A percentile compares a stretch with the other conserved stretches of the same genome.
Evolutionary conservation across 306 rosid genomes (phyloP).

Genomic region (Begonia peltatifolia): DNA sequence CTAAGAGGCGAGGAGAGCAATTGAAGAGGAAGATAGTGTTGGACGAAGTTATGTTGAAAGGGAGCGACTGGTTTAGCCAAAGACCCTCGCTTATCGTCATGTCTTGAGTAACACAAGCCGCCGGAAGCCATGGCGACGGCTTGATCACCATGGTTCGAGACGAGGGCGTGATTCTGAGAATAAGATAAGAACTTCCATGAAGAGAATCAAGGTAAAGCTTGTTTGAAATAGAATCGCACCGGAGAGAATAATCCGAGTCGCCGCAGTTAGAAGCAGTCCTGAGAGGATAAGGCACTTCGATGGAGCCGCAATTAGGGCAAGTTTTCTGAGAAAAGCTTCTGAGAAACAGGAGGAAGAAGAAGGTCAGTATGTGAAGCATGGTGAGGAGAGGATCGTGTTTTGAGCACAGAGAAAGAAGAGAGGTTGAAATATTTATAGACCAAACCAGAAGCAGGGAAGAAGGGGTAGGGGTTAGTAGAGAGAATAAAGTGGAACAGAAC

Average conservation of each 20-base stretch:
- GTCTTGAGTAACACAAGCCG: conserved; percentile 63
- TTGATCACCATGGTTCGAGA: conserved; percentile 53
- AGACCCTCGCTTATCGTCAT: conserved; percentile 62
- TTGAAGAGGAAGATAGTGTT: conserved; percentile 69
- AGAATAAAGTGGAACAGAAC: conserved; percentile 46
- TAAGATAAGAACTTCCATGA: conserved; percentile 52
- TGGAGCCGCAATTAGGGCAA: conserved; percentile 70
- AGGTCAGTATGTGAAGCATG: conserved; percentile 12
- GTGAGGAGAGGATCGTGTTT: conserved; percentile 11
- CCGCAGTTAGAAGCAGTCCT: conserved; percentile 66
- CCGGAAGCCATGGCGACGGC: conserved; percentile 66
- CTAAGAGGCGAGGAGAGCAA: conserved; percentile 78
- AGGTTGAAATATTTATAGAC: conserved; percentile 12
- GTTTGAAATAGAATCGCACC: conserved; percentile 38
- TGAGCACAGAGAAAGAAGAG: conserved; percentile 15
- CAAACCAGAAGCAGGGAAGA: conserved; percentile 6
- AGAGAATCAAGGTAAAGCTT: conserved; percentile 49
- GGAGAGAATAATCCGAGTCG: conserved; percentile 45
- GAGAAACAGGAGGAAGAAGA: conserved; percentile 28
- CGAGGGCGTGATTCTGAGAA: conserved; percentile 30
- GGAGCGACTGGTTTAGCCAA: conserved; percentile 81
- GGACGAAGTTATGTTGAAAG: conserved; percentile 71
- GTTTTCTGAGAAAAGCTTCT: conserved; percentile 37
- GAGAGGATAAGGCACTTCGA: conserved; percentile 68
- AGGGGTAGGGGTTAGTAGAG: conserved; percentile 15